Conservation (phyloP, 73 alveolate genomes). For the Stentor roeselii region DNA sequence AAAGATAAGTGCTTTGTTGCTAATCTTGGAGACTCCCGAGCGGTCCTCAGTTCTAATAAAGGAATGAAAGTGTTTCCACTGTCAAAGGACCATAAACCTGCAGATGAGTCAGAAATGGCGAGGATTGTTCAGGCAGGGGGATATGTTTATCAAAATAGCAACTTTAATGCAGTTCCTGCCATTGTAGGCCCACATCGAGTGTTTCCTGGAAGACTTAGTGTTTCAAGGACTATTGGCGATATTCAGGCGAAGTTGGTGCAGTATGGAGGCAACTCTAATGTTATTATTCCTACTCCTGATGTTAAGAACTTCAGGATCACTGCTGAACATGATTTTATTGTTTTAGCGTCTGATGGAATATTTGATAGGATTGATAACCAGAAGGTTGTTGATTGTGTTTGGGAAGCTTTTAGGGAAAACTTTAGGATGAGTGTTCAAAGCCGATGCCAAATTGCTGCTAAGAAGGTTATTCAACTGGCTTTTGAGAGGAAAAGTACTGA, state of each 20-base stretch:
- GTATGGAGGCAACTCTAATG: constrained; percentile 95
- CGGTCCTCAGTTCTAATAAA: constrained; percentile 84
- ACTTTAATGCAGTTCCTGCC: constrained; percentile 14
- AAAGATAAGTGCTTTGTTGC: constrained; percentile 92
- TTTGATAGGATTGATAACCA: constrained; percentile 90
- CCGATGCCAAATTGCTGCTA: background rate
- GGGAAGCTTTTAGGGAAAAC: constrained; percentile 40
- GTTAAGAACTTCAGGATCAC: constrained; percentile 72
- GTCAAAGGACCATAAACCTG: constrained; percentile 96
- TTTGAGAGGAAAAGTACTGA: constrained; percentile 11
- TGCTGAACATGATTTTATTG: constrained; percentile 70
- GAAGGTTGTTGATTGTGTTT: constrained; percentile 84
- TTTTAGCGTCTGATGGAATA: constrained; percentile 86
- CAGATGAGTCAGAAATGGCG: constrained; percentile 87
- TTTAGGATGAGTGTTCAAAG: background rate
- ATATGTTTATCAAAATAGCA: constrained; percentile 64
- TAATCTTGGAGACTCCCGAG: constrained; percentile 96
- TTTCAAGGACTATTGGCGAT: constrained; percentile 94
- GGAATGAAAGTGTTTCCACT: constrained; percentile 75
- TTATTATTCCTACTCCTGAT: constrained; percentile 93
- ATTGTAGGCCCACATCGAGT: constrained; percentile 95
- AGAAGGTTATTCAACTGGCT: background rate
- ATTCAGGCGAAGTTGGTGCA: constrained; percentile 85
- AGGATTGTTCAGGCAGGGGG: constrained; percentile 96
- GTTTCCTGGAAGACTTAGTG: constrained; percentile 97